These are phyloP conservation scores for Malassezia japonica DNA, from an alignment of 1,284 basidiomycete genomes.

Conservation along the genomic window DNA sequence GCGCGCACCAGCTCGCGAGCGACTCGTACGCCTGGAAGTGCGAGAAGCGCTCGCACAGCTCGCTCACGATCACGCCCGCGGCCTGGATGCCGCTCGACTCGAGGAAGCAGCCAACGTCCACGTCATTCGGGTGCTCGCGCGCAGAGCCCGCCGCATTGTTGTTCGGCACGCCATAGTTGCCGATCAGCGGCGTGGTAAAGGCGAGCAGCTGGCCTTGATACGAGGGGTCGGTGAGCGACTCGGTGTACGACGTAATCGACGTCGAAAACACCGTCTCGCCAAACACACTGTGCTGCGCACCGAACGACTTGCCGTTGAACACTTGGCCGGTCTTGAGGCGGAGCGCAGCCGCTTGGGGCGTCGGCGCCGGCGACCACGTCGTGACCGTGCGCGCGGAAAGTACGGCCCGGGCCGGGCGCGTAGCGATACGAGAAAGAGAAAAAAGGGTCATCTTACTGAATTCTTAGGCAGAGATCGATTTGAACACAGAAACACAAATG, in stretches of 20 bases:
- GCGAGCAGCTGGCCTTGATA: slow-evolving; percentile 96
- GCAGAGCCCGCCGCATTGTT: slow-evolving; percentile 54
- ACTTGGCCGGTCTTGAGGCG: slow-evolving; percentile 90
- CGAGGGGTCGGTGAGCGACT: slow-evolving; percentile 98
- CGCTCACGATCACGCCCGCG: slow-evolving; percentile 81
- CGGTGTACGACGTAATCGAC: slow-evolving; percentile 96
- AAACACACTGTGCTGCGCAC: slow-evolving; percentile 73
- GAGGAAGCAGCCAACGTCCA: slow-evolving; percentile 54
- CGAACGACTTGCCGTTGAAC: slow-evolving; percentile 80
- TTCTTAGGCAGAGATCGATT: slow-evolving; percentile 17
- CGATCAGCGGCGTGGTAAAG: slow-evolving; percentile 95
- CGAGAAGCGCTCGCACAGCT: slow-evolving; percentile 87
- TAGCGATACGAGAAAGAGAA: slow-evolving; percentile 15
- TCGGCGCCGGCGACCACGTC: slow-evolving; percentile 36
- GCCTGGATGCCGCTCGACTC: slow-evolving; percentile 86
- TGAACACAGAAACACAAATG: slow-evolving; percentile 39
- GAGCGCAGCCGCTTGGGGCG: slow-evolving; percentile 62
- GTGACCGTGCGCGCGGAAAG: slow-evolving; percentile 22
- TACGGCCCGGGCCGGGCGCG: not conserved
- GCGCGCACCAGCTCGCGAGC: slow-evolving; percentile 82
- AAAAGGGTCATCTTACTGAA: slow-evolving; percentile 15
- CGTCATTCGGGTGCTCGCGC: slow-evolving; percentile 54
- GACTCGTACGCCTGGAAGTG: slow-evolving; percentile 91
- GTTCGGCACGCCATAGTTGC: slow-evolving; percentile 90
- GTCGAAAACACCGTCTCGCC: slow-evolving; percentile 99